Base-by-base conservation (phyloP, 2,329 filamentous ascomycete genomes). In the Ascomycota sp. region DNA sequence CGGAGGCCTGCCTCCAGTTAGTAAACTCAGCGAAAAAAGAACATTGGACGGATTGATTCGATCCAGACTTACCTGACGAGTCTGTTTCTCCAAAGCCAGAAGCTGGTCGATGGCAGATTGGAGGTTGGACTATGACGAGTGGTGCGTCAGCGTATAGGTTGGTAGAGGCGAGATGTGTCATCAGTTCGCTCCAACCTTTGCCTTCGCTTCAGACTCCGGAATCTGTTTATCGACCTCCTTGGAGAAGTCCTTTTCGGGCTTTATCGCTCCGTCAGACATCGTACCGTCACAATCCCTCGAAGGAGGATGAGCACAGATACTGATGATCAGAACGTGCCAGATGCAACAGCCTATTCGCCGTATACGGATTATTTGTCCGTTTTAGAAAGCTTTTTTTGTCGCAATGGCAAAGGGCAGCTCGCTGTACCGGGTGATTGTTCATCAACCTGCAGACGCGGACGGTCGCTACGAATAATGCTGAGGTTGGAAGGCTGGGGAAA, bases 191-290 rank as follows among this genome's bases (percentile, higher is more conserved):
- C 30, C 13, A 58, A 89, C 84, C 68, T 84, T 76, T 45, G 84
- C 83, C 46, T 92, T 71, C 61, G 78, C 67, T 65, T 95, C 74
- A 38, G 83, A 82, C 59, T 93, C 83, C 33, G 82, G 79, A 45
- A 98, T 74, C 58, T 81, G 72, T 60, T 77, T 72, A 65, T 95
- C 84, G 50, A 81, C 82, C 59, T 95, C 84, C 62, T 92, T 92
- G 52, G 80, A 77, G 71, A 80, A 93, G 73, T 98, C 89, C 76
- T 92, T 93, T 66, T 98, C 89, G 51, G 86, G 81, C 71, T 91
- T 92, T 57, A 89, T 59, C 50, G 68, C 59, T 57, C 72, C 72
- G 59, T 83, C 79, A 49, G 83, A 78, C 83, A 92, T 92, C 53
- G 36, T 52, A 44, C 38, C 36, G 37, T 30, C 26, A 32, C 33